Evolutionary conservation across 139 green algal species (phyloP).

Genomic region (Chlorella sp.): DNA sequence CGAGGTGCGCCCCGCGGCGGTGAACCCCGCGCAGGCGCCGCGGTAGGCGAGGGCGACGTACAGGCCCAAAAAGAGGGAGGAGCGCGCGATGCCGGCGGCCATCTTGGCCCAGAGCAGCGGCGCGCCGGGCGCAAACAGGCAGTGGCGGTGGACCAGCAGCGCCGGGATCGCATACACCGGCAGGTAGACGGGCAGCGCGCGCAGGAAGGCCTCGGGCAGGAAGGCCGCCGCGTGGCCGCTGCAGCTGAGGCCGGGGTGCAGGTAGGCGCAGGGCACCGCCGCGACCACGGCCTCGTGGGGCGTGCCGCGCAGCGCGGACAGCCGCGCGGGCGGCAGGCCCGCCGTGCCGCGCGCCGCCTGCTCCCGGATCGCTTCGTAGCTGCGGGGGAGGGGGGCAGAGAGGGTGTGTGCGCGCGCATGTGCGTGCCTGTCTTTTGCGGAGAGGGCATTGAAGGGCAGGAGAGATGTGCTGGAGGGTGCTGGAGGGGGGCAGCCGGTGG

Average conservation of each 20-base stretch:
- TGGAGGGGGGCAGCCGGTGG: too few species aligned
- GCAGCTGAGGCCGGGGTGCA: conserved; percentile 76
- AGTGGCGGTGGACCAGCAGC: conserved; percentile 86
- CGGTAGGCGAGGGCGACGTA: conserved; percentile 85
- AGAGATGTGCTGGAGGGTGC: too few species aligned
- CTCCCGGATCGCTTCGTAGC: conserved; percentile 33
- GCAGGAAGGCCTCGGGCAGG: conserved; percentile 64
- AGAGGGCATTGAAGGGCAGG: too few species aligned
- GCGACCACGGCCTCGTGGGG: conserved; percentile 16
- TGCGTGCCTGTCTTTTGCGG: too few species aligned
- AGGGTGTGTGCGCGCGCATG: too few species aligned
- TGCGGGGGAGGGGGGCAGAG: too few species aligned
- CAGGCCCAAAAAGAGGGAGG: conserved; percentile 79
- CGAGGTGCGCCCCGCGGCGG: conserved; percentile 40
- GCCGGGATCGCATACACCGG: conserved; percentile 74
- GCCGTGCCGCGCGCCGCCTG: background rate
- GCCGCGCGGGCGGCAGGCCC: conserved; percentile 7
- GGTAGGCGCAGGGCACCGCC: conserved; percentile 50
- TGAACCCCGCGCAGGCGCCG: conserved; percentile 51
- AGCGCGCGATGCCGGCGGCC: conserved; percentile 68
- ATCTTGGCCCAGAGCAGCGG: conserved; percentile 60
- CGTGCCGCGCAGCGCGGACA: conserved; percentile 45
- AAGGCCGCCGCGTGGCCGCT: conserved; percentile 46
- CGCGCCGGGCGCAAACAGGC: conserved; percentile 53
- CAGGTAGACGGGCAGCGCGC: conserved; percentile 81